Percentiles rank a stretch among this genome's conserved stretches.
Conservation (phyloP, 306 rosid genomes). For the Castanea mollissima region DNA sequence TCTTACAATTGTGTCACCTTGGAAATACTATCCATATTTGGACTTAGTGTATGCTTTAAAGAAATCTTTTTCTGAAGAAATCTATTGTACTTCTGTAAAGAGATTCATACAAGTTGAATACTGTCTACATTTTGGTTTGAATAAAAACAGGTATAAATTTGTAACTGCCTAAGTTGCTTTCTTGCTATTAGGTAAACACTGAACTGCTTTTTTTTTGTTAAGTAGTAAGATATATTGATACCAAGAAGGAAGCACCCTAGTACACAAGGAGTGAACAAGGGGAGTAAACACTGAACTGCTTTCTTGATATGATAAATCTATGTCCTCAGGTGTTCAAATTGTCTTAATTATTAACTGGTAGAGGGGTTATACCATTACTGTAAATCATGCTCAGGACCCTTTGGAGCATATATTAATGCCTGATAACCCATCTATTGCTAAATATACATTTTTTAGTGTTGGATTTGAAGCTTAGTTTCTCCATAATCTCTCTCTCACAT, state of each 20-base stretch:
- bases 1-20: background rate
- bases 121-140: background rate
- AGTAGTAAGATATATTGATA: too few relatives aligned
- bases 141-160: background rate
- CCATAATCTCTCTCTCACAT: background rate
- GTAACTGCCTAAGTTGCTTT: background rate
- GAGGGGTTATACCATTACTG: background rate
- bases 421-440: background rate
- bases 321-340: too few relatives aligned
- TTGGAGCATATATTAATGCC: background rate
- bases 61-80: background rate
- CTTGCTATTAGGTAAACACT: background rate
- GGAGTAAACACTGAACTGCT: background rate
- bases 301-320: background rate
- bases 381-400: background rate
- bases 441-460: background rate
- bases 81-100: background rate
- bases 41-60: background rate
- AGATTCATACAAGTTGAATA: background rate
- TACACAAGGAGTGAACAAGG: too few relatives aligned
- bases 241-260: too few relatives aligned
- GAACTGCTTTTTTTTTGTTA: background rate
- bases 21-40: background rate
- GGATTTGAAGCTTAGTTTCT: conserved; percentile 10
- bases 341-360: background rate